Evolutionary conservation across 163 green algal species (phyloP), one percentile per base, ranked within the genome.

Genomic region (Prototheca cutis): DNA sequence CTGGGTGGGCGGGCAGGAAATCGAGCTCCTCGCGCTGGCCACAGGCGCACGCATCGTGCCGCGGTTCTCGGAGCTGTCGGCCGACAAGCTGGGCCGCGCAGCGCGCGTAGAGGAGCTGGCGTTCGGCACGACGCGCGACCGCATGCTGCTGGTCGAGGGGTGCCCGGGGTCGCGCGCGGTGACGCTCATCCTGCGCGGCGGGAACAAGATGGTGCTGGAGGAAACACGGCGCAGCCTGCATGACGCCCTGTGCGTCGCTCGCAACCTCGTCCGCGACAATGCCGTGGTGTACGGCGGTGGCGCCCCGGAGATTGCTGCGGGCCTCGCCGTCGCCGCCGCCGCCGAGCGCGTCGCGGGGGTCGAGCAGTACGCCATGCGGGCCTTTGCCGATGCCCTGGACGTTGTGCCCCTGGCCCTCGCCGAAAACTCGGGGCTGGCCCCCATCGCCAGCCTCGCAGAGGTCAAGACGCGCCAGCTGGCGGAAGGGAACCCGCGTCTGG

Each of bases 1-100:
- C 24, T 98, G 92, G 92, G 92, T 98, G 28, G 92, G 92, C 25
- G 91, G 92, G 19, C 90, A 97, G 25, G 92, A 98, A 76, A 90
- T 98, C 49, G 91, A 98, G 79, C 84, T 98, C 53, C 80, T 97
- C 45, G 92, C 92, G 29, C 91, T 98, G 65, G 91, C 92, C 53
- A 98, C 90, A 0, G 92, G 91, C 17, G 92, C 87, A 0, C 82
- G 92, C 67, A 98, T 98, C 66, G 86, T 98, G 39, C 92, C 92
- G 2, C 73, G 92, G 19, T 98, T 91, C 69, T 54, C 87, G 65
- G 90, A 98, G 70, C 81, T 98, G 21, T 80, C 63, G 2, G 13
- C 80, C 7, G 84, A 94, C 53, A 98, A 97, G 86, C 83, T 98
- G 28, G 91, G 90, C n/a, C 82, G 73, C 54, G 89, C 86, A 8